Evolutionary conservation across 2,329 filamentous ascomycete genomes (phyloP), one percentile per base, ranked within the genome.

Genomic region (Aspergillus sp.): DNA sequence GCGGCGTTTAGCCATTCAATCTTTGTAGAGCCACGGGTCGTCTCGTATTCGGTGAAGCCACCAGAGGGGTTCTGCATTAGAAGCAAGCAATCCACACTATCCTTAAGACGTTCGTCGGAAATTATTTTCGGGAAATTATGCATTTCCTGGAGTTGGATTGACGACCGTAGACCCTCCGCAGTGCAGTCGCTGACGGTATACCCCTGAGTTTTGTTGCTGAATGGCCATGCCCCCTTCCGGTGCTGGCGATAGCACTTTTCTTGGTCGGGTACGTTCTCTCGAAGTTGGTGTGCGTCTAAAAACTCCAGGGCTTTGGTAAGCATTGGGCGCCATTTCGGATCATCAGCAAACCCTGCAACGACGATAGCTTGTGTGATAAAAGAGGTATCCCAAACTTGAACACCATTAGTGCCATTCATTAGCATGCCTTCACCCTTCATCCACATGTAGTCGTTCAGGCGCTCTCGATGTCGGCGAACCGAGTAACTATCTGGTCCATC

Each of bases 131-230:
- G 90, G 71, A 89, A 98, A 1, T 86, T 86, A 11, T 88, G 85
- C 8, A 87, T 86, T 65, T 88, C 87, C 70, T 99, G 95, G 2
- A 98, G 82, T 62, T 93, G 82, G 35, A 99, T 86, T 23, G 95
- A 88, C 0, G 90, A 85, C 70, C 97, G 96, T 41, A 99, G 77
- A 2, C 88, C 93, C 77, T 99, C 95, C 0, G 93, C 90, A 2
- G 96, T 91, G 72, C 93, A 98, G 75, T 99, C 95, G 64, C 90
- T 96, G 40, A 99, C 95, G 0, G 90, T 92, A 71, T 99, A 99
- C 44, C 95, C 95, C 75, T 99, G 95, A 39, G 88, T 87, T 67
- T 87, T 89, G 68, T 89, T 99, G 76, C 92, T 97, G 73, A 99
- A 99, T 0, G 90, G 90, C 95, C 95, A 99, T 0, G 90, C 95